Evolutionary conservation across 2,329 filamentous ascomycete genomes (phyloP), one percentile per base, ranked within the genome.

Genomic region (Fusarium denticulatum): DNA sequence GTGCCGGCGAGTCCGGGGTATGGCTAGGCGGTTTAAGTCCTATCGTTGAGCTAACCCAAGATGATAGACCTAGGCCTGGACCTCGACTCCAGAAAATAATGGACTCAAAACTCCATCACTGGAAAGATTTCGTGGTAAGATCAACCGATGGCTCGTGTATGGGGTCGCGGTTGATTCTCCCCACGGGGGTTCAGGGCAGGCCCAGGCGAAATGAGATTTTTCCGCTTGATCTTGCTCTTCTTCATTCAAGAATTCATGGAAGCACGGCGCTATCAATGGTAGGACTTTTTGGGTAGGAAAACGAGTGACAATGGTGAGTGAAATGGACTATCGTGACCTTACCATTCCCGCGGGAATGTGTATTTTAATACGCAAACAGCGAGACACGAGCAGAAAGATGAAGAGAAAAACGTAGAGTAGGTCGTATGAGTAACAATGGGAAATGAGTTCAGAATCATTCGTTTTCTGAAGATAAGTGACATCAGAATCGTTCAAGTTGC

Each of bases 1-100:
- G 66, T 65, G 66, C 59, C 52, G 65, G 66, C 28, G 40, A 58
- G 59, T 70, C 67, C 67, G 66, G 52, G 53, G 52, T 69, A 34
- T 16, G 56, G 45, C 34, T 42, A 58, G 55, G 52, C 40, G 37
- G 30, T 45, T 53, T 56, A 26, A 40, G 32, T 50, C 45, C 37
- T 30, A n/a, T 55, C 36, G 15, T n/a, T 55, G 32, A 45, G 40
- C 40, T 64, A 68, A 56, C 66, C 28, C 37, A 63, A 43, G 47
- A 50, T 24, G 30, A 34, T 34, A 24, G 47, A 36, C 40, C 43
- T 36, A 55, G 56, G 59, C 53, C 66, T 55, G 42, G 66, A 40
- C 40, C 47, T 32, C 30, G 22, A 37, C 63, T 26, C 20, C 32
- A 43, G 34, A 24, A 15, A 45, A 36, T 32, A 49, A 24, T 32